Percentiles rank a stretch among this genome's conserved stretches.
These are phyloP conservation scores for Penicillium simplicissimum DNA, from an alignment of 495 filamentous ascomycete genomes.

Conservation along the genomic window DNA sequence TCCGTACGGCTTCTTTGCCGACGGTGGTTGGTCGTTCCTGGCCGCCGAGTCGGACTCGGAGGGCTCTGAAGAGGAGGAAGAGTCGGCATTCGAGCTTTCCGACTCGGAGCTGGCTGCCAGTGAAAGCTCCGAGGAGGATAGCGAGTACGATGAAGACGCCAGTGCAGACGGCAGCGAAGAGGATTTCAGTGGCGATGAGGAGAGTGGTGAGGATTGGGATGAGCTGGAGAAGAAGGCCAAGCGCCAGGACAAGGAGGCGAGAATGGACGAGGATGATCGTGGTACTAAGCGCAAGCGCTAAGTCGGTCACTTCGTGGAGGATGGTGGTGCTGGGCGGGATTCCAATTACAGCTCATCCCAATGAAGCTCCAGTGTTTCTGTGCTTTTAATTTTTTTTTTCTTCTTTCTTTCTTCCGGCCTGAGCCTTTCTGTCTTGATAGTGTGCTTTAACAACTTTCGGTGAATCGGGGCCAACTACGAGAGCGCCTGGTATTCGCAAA, in stretches of 20 bases:
- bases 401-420: background rate
- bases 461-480: background rate
- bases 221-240: conserved; percentile 88
- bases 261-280: conserved; percentile 68
- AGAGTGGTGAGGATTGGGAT: conserved; percentile 90
- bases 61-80: conserved; percentile 78
- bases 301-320: background rate
- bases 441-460: background rate
- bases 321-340: background rate
- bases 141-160: conserved; percentile 89
- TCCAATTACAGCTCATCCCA: background rate
- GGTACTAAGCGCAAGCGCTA: conserved; percentile 59
- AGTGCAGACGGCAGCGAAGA: conserved; percentile 72
- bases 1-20: conserved; percentile 89
- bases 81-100: conserved; percentile 85
- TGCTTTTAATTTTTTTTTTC: background rate
- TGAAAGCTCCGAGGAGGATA: conserved; percentile 83
- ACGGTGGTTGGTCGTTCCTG: conserved; percentile 96
- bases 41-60: conserved; percentile 86
- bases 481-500: background rate
- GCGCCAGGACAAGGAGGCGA: conserved; percentile 77
- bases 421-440: background rate
- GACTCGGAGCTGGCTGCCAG: conserved; percentile 81
- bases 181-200: conserved; percentile 73
- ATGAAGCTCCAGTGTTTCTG: background rate